phyloP scores from a whole-genome alignment of 176 grass and related monocot genomes.

The Guadua angustifolia region DNA sequence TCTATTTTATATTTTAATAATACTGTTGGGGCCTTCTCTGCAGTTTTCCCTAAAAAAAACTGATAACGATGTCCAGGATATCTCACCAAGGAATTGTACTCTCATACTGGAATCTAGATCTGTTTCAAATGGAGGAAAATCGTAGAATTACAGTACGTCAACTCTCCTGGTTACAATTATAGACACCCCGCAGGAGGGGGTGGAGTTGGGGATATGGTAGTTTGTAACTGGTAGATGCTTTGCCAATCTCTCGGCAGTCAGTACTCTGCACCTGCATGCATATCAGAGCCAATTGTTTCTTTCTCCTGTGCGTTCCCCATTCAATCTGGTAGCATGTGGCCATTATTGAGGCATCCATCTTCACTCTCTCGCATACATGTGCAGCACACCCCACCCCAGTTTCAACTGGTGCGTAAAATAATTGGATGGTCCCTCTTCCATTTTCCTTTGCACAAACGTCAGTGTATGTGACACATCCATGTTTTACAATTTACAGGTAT shows the following conservation, averaged over 20 bases:
- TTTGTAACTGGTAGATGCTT: slow-evolving; percentile 12
- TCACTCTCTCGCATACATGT: slow-evolving; percentile 38
- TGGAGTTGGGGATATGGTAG: no score
- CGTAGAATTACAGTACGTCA: neutral
- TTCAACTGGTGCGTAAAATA: slow-evolving; percentile 34
- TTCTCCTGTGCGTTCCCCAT: neutral
- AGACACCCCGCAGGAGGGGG: neutral
- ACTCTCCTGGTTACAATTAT: neutral
- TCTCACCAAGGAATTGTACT: neutral
- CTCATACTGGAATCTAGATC: neutral
- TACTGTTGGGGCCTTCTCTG: no score
- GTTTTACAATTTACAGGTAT: slow-evolving; percentile 28
- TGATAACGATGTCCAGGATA: neutral
- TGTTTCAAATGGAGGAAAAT: neutral
- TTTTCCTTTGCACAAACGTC: slow-evolving; percentile 28
- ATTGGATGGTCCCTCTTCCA: slow-evolving; percentile 44
- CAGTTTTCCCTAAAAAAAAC: no score
- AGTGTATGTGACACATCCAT: slow-evolving; percentile 27
- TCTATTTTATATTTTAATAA: no score
- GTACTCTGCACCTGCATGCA: neutral
- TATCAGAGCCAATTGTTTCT: slow-evolving; percentile 3
- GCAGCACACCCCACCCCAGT: slow-evolving; percentile 24
- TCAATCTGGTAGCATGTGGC: slow-evolving; percentile 39
- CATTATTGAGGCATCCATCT: slow-evolving; percentile 49
- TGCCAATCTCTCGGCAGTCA: neutral